Conservation (phyloP, 2,329 filamentous ascomycete genomes). For the Cercospora zeina region DNA sequence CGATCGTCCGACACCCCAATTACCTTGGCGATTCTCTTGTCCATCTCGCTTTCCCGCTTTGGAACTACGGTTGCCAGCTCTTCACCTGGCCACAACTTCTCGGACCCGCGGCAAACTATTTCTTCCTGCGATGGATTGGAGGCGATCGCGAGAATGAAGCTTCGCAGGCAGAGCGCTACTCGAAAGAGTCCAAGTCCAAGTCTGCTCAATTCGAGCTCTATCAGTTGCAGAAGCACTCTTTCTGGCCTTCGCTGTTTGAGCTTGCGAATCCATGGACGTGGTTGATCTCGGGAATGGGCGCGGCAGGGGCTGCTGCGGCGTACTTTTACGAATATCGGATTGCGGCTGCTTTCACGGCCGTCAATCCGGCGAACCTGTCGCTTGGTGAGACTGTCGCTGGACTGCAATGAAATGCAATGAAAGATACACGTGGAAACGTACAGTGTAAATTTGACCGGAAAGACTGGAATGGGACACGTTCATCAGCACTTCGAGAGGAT, state of each 20-base stretch:
- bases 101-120: constrained; percentile 60
- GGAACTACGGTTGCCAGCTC: constrained; percentile 57
- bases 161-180: constrained; percentile 56
- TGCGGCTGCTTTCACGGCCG: neutral
- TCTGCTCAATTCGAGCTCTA: constrained; percentile 56
- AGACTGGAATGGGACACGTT: too few species aligned
- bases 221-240: constrained; percentile 58
- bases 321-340: constrained; percentile 19
- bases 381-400: constrained; percentile 21
- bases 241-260: constrained; percentile 58
- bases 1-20: constrained; percentile 62
- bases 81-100: constrained; percentile 58
- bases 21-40: constrained; percentile 63
- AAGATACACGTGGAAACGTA: neutral
- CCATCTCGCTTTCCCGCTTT: constrained; percentile 60
- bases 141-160: constrained; percentile 59
- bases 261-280: constrained; percentile 59
- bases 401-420: constrained; percentile 1
- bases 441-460: neutral
- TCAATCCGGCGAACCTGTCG: constrained; percentile 8
- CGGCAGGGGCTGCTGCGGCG: constrained; percentile 44
- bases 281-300: constrained; percentile 54
- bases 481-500: too few species aligned
- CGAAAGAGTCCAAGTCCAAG: constrained; percentile 53
- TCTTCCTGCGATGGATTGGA: constrained; percentile 58